Percentiles rank a stretch among this genome's conserved stretches.
Conservation (phyloP, 352 stramenopile species). For the Phytophthora constricta region DNA sequence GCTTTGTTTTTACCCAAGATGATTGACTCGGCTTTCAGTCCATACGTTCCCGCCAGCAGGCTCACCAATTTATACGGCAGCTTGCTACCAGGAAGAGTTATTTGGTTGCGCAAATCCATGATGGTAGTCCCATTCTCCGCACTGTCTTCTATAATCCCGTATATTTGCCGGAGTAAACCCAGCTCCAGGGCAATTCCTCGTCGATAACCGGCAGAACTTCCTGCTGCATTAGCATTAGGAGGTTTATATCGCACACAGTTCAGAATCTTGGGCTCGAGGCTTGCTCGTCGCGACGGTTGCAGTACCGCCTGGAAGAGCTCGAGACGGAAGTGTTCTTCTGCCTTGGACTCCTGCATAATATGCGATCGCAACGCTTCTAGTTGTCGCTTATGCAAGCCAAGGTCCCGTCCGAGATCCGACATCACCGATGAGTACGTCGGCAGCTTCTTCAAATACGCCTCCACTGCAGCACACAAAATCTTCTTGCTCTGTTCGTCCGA, state of each 20-base stretch:
- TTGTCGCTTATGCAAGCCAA: constrained; percentile 75
- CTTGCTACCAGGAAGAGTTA: constrained; percentile 76
- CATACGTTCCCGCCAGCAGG: constrained; percentile 72
- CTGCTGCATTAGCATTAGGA: constrained; percentile 9
- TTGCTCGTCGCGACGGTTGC: constrained; percentile 55
- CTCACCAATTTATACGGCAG: constrained; percentile 81
- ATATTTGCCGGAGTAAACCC: constrained; percentile 74
- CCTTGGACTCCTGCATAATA: constrained; percentile 75
- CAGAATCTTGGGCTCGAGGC: constrained; percentile 75
- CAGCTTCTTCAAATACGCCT: constrained; percentile 66
- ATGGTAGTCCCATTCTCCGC: constrained; percentile 71
- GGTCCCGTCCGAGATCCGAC: constrained; percentile 70
- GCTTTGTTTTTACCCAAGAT: constrained; percentile 86
- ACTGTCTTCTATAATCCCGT: constrained; percentile 73
- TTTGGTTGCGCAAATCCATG: constrained; percentile 74
- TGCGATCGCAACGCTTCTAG: constrained; percentile 67
- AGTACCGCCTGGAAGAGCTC: constrained; percentile 83
- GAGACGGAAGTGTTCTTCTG: constrained; percentile 60
- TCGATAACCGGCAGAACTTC: constrained; percentile 7
- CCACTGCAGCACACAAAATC: constrained; percentile 58
- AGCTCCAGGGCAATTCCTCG: constrained; percentile 71
- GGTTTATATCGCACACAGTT: constrained; percentile 82
- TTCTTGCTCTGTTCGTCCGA: constrained; percentile 84
- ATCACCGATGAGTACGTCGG: constrained; percentile 71
- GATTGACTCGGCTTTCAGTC: constrained; percentile 72